Percentiles rank a stretch among this genome's conserved stretches.
Conservation (phyloP, 1,139 yeast genomes). For the Geotrichum bryndzae region DNA sequence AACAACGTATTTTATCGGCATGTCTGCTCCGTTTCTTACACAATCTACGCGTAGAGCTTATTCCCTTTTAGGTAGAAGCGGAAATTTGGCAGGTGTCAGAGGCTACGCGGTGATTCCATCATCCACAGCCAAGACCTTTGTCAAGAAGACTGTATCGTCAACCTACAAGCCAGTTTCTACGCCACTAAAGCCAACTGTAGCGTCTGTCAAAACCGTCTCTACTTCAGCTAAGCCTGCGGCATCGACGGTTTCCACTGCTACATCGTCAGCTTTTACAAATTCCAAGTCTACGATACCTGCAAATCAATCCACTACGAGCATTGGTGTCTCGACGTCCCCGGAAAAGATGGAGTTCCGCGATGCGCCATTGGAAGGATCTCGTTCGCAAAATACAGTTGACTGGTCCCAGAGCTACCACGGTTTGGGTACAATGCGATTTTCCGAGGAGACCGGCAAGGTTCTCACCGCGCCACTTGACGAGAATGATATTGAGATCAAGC, state of each 20-base stretch:
- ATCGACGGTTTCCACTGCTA: neutral
- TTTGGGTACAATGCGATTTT: constrained; percentile 69
- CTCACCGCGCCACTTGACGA: constrained; percentile 55
- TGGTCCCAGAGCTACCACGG: constrained; percentile 44
- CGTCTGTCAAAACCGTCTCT: neutral
- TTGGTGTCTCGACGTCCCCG: neutral
- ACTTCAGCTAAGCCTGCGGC: neutral
- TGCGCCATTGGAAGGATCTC: neutral
- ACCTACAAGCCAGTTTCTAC: neutral
- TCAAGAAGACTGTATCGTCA: constrained; percentile 3
- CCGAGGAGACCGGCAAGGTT: constrained; percentile 51
- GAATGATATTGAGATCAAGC: constrained; percentile 84
- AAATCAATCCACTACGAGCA: neutral
- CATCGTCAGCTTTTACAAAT: neutral
- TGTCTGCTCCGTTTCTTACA: neutral
- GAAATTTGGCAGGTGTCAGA: neutral
- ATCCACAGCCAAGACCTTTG: neutral
- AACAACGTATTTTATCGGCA: neutral
- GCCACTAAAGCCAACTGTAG: neutral
- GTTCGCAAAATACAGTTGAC: constrained; percentile 15
- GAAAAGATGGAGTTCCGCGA: neutral
- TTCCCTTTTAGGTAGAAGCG: neutral
- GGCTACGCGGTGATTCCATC: constrained; percentile 2
- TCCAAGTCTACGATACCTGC: neutral
- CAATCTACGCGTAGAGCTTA: neutral